These are phyloP conservation scores for Populus tomentosa DNA, from an alignment of 441 rosid genomes.

Conservation along the genomic window DNA sequence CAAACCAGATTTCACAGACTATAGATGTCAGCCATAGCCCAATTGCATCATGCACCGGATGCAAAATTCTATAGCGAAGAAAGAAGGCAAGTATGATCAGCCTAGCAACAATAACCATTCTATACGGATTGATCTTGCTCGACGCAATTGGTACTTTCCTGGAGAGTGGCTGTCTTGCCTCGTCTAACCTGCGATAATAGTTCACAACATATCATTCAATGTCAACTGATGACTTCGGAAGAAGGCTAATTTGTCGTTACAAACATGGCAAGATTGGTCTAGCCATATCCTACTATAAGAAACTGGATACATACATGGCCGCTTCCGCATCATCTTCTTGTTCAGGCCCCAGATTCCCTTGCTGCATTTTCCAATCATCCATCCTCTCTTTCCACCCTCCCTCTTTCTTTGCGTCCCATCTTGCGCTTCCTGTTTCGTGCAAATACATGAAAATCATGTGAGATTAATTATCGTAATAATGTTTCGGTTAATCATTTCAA, in stretches of 20 bases:
- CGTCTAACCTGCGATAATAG: slow-evolving; percentile 57
- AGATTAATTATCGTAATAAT: not conserved
- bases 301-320: slow-evolving; percentile 39
- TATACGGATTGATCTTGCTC: slow-evolving; percentile 84
- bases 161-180: slow-evolving; percentile 86
- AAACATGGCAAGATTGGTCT: not conserved
- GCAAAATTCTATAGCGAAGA: slow-evolving; percentile 72
- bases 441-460: not conserved
- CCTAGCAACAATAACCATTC: slow-evolving; percentile 86
- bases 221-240: not conserved
- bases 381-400: slow-evolving; percentile 87
- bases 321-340: slow-evolving; percentile 73
- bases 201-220: slow-evolving; percentile 8
- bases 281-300: not conserved
- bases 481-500: not conserved
- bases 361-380: slow-evolving; percentile 95
- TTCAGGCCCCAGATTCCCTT: slow-evolving; percentile 78
- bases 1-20: slow-evolving; percentile 91
- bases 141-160: slow-evolving; percentile 95
- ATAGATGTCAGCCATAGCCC: slow-evolving; percentile 93
- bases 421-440: slow-evolving; percentile 51
- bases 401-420: slow-evolving; percentile 84
- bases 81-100: slow-evolving; percentile 68
- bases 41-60: slow-evolving; percentile 83
- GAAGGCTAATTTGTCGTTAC: not conserved